These are phyloP conservation scores for Dipodascopsis tothii DNA, from an alignment of 805 yeast species.

Conservation along the genomic window DNA sequence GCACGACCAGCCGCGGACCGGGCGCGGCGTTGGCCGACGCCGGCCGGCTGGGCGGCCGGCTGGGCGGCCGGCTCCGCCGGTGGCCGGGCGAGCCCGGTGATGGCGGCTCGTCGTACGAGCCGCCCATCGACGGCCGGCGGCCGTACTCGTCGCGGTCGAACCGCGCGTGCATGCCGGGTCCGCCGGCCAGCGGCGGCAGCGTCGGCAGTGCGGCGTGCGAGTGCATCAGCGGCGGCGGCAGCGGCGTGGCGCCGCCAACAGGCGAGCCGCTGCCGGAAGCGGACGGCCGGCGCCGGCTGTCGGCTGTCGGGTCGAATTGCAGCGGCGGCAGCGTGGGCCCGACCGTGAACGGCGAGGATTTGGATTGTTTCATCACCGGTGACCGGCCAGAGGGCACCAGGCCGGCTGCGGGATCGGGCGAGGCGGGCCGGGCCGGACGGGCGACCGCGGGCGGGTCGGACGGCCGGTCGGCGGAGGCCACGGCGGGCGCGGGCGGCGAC, in stretches of 20 bases:
- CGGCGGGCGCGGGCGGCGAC: not conserved
- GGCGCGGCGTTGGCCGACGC: conserved; percentile 24
- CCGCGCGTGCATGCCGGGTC: conserved; percentile 7
- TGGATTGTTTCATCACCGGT: not conserved
- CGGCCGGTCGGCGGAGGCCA: not conserved
- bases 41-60: not conserved
- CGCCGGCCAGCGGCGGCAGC: not conserved
- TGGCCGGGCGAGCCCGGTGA: conserved; percentile 25
- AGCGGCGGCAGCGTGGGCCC: conserved; percentile 28
- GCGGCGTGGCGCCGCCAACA: too few relatives aligned
- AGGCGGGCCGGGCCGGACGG: not conserved
- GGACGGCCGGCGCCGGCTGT: not conserved
- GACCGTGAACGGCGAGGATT: conserved; percentile 18
- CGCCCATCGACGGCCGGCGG: conserved; percentile 15
- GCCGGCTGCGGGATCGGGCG: not conserved
- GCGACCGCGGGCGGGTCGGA: not conserved
- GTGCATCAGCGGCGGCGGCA: conserved; percentile 17
- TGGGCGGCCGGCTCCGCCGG: not conserved
- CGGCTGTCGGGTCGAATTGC: conserved; percentile 26
- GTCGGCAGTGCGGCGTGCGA: conserved; percentile 14
- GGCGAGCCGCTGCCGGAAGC: too few relatives aligned
- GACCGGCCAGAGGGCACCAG: not conserved
- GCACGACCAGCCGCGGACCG: conserved; percentile 30
- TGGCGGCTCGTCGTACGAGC: conserved; percentile 27
- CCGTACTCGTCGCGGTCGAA: not conserved